Base-by-base conservation (phyloP, 208 protist species). In the Leishmania braziliensis region DNA sequence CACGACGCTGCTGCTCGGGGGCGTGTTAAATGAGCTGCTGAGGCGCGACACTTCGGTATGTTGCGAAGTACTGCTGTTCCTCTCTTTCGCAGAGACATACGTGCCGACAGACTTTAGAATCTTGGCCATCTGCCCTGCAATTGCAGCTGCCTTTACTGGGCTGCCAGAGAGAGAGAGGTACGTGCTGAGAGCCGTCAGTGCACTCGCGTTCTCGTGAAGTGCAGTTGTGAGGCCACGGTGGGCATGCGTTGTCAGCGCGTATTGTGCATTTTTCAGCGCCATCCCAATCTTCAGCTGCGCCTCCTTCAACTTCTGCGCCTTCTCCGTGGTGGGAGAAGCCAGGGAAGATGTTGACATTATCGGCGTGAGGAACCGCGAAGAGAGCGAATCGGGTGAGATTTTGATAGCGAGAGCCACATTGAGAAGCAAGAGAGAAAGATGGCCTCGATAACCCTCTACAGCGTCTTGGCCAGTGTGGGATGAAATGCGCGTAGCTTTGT, bases 91-190 rank as follows among this genome's bases (percentile, higher is more conserved):
- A 2, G 80, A 77, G 2, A 88, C 79, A 79, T 90, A 82, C 4
- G 75, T 73, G 58, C 84, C 78, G 65, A 91, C 83, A 8, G 80
- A 80, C 74, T 88, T 87, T 51, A 87, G 84, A n/a, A 96, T 80
- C 78, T 96, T 94, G 18, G 88, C 89, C 65, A 93, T 91, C 75
- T 89, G 88, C 14, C 86, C 89, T 33, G 91, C 87, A 56, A 91
- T 92, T 36, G 90, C 92, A 33, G 89, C 88, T 4, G 86, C 92
- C 71, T 96, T 96, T 26, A 91, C 82, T 20, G 85, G 74, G 68
- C 88, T 92, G 72, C 87, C 91, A 33, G 87, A 84, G 56, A 92
- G 81, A 16, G 85, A 81, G 8, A 96, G 82, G 69, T 96, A 96
- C 23, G 83, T 84, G 65, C 85, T 88, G 23, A 96, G 89, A 12